A percentile compares a stretch with the other conserved stretches of the same genome.
phyloP scores from a whole-genome alignment of 108 stramenopile genomes.

The Halocafeteria seosinensis region DNA sequence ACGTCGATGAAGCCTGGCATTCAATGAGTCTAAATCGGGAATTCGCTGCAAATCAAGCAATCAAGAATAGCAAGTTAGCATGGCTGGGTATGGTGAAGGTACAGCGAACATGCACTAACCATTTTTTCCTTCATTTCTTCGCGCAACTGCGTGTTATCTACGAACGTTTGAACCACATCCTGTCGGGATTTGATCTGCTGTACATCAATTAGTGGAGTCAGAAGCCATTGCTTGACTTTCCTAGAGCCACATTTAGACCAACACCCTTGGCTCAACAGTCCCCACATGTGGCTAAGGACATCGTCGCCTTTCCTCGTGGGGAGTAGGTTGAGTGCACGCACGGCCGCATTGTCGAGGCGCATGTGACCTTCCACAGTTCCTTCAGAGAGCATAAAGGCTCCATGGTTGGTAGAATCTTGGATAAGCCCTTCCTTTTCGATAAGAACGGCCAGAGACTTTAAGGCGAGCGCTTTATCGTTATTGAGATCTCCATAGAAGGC shows the following conservation, averaged over 20 bases:
- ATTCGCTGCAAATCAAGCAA: conserved; percentile 3
- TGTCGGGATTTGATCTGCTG: conserved; percentile 1
- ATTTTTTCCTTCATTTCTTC: too few species aligned
- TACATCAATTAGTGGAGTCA: conserved; percentile 25
- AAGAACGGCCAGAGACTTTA: too few species aligned
- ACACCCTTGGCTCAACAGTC: conserved; percentile 1
- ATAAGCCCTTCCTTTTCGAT: too few species aligned
- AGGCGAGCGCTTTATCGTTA: too few species aligned
- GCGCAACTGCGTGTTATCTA: neutral
- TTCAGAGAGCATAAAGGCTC: neutral
- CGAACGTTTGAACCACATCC: conserved; percentile 4
- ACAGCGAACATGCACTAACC: too few species aligned
- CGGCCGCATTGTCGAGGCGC: conserved; percentile 10
- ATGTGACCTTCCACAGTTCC: conserved; percentile 1
- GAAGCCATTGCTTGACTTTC: conserved; percentile 32
- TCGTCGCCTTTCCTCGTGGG: neutral
- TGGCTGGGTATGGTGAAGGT: too few species aligned
- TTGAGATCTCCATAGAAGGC: too few species aligned
- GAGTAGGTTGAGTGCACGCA: conserved; percentile 7
- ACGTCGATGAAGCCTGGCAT: neutral
- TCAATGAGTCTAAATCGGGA: neutral
- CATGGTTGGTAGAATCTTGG: too few species aligned
- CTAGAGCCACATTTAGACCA: conserved; percentile 2
- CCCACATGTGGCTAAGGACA: neutral
- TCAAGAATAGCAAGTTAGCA: too few species aligned